These are phyloP conservation scores for Nigrospora oryzae DNA, from an alignment of 2,329 filamentous ascomycete genomes.

Conservation along the genomic window DNA sequence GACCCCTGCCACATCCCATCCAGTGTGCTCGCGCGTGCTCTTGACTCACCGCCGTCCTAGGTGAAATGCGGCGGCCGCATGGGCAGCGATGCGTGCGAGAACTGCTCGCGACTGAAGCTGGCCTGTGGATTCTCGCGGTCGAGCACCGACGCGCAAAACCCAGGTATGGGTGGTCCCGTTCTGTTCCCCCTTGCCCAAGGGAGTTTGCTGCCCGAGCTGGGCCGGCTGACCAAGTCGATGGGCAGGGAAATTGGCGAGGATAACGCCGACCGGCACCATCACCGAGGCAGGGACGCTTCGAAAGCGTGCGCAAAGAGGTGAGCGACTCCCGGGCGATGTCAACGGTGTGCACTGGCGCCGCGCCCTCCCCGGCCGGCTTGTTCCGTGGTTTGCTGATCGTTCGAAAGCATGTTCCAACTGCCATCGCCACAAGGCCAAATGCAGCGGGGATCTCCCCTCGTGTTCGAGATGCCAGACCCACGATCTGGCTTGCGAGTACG, in stretches of 20 bases:
- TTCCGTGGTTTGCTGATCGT: not conserved
- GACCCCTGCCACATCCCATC: no score
- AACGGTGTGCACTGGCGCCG: not conserved
- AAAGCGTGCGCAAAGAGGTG: slow-evolving; percentile 28
- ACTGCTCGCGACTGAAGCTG: slow-evolving; percentile 27
- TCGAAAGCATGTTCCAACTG: slow-evolving; percentile 26
- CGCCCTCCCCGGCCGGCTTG: not conserved
- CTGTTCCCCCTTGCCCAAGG: no score
- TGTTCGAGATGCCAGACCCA: slow-evolving; percentile 27
- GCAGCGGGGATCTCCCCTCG: slow-evolving; percentile 29
- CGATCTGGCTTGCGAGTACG: slow-evolving; percentile 29
- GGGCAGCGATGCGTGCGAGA: slow-evolving; percentile 24
- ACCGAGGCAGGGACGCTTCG: slow-evolving; percentile 32
- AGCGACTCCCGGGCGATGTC: not conserved
- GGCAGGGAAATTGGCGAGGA: slow-evolving; percentile 24
- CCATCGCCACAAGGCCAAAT: slow-evolving; percentile 33
- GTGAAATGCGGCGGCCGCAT: slow-evolving; percentile 33
- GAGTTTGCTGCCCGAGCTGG: no score
- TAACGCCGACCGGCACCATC: slow-evolving; percentile 28
- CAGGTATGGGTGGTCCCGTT: no score
- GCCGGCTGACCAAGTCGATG: no score
- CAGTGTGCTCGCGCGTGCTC: no score
- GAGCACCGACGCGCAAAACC: not conserved
- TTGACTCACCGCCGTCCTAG: slow-evolving; percentile 13
- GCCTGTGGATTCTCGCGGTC: slow-evolving; percentile 23